Conservation (phyloP, 1,284 basidiomycete genomes). For the Cystobasidium slooffiae region DNA sequence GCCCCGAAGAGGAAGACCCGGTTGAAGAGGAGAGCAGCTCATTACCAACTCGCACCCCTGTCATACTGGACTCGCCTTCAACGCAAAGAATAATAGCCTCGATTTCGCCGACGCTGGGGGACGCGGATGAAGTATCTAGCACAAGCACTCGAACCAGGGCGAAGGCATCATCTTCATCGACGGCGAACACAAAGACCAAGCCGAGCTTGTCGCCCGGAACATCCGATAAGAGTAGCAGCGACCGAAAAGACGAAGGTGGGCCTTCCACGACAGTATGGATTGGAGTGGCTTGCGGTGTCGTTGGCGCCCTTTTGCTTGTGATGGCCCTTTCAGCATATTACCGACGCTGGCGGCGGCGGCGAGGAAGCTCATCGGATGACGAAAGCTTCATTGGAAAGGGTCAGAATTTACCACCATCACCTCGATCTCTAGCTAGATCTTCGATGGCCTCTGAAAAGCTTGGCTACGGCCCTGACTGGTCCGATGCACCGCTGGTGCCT, state of each 20-base stretch:
- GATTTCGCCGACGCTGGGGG: slow-evolving; percentile 2
- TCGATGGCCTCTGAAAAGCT: slow-evolving; percentile 3
- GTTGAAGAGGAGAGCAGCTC: background rate
- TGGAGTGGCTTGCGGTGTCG: slow-evolving; percentile 19
- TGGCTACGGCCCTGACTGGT: slow-evolving; percentile 8
- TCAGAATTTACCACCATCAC: slow-evolving; percentile 11
- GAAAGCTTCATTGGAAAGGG: slow-evolving; percentile 22
- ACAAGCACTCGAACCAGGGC: background rate
- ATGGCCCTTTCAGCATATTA: slow-evolving; percentile 41
- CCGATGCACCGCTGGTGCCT: slow-evolving; percentile 7
- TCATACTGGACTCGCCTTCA: slow-evolving; percentile 3
- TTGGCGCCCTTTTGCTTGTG: slow-evolving; percentile 31
- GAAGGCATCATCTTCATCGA: background rate
- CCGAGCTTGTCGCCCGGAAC: background rate
- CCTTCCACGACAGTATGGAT: slow-evolving; percentile 19
- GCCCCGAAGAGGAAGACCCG: background rate
- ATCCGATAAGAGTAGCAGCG: background rate
- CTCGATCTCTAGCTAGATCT: background rate
- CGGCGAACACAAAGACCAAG: slow-evolving; percentile 1
- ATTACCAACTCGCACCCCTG: background rate
- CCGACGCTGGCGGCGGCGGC: slow-evolving; percentile 26
- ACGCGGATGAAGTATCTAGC: background rate
- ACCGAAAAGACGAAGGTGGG: background rate
- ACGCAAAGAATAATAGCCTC: background rate
- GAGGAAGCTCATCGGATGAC: background rate